Evolutionary conservation across 352 stramenopile genomes (phyloP).

Genomic region (Pythium rishiriense): DNA sequence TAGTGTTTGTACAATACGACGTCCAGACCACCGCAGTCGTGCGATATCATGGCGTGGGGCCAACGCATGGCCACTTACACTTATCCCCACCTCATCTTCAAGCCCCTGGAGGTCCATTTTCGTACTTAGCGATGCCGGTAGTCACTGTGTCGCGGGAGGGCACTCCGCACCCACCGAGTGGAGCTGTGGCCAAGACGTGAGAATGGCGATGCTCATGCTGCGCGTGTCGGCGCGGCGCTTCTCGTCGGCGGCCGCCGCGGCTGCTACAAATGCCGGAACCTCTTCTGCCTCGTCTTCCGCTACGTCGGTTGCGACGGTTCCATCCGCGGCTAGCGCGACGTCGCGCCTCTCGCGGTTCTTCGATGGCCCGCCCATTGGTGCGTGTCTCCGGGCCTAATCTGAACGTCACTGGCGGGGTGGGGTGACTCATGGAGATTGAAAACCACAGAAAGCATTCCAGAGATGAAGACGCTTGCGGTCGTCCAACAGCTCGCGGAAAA

Average conservation of each 20-base stretch:
- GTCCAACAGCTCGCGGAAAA: constrained; percentile 49
- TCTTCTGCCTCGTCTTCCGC: not conserved
- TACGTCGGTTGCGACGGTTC: not conserved
- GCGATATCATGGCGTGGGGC: not conserved
- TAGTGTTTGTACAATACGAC: not conserved
- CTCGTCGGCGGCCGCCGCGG: constrained; percentile 6
- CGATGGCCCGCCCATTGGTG: constrained; percentile 19
- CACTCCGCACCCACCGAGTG: not conserved
- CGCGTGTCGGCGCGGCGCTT: constrained; percentile 20
- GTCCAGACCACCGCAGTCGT: no score
- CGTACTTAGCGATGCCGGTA: constrained; percentile 20
- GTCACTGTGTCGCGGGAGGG: constrained; percentile 13
- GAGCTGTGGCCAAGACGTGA: constrained; percentile 2
- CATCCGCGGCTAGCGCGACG: not conserved
- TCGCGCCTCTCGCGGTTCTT: constrained; percentile 16
- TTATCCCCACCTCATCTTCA: not conserved
- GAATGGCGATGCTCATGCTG: constrained; percentile 20
- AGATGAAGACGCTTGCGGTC: constrained; percentile 55
- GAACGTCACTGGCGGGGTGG: not conserved
- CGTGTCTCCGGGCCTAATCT: constrained; percentile 2
- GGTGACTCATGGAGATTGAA: not conserved
- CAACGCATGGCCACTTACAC: not conserved
- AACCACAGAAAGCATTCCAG: constrained; percentile 37
- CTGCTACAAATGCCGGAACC: not conserved
- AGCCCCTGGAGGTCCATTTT: no score